A percentile compares a stretch with the other conserved stretches of the same genome.
phyloP scores from a whole-genome alignment of 176 grass and related monocot genomes.

The Puya raimondii region DNA sequence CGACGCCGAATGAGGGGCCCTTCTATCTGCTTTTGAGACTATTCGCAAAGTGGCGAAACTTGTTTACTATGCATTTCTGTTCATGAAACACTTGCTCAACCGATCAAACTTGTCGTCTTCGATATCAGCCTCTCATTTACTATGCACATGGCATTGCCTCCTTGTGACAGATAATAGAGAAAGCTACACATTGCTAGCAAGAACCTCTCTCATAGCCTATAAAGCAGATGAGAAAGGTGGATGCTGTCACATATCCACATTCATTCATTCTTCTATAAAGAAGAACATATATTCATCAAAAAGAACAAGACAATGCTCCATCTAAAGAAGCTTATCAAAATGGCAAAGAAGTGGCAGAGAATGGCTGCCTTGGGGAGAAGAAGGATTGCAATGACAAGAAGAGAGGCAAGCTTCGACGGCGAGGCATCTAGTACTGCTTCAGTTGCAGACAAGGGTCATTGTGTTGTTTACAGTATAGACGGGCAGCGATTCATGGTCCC shows the following conservation, averaged over 20 bases:
- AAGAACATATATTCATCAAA: slow-evolving; percentile 6
- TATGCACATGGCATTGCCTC: slow-evolving; percentile 31
- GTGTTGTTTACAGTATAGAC: slow-evolving; percentile 34
- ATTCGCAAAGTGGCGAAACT: too few species aligned
- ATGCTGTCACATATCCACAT: background rate
- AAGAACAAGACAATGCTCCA: slow-evolving; percentile 22
- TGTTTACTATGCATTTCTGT: background rate
- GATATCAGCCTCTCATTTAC: slow-evolving; percentile 4
- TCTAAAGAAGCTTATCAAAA: slow-evolving; percentile 13
- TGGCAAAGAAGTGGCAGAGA: slow-evolving; percentile 39
- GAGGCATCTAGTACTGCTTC: background rate
- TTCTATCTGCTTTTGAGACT: too few species aligned
- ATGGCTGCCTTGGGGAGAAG: slow-evolving; percentile 42
- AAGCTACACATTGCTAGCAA: slow-evolving; percentile 4
- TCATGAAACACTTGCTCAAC: slow-evolving; percentile 9
- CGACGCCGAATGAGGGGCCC: too few species aligned
- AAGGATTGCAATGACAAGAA: slow-evolving; percentile 18
- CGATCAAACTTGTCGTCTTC: slow-evolving; percentile 28
- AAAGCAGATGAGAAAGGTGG: background rate
- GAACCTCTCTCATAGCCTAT: slow-evolving; percentile 18
- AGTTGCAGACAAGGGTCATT: slow-evolving; percentile 6
- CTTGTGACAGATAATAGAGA: slow-evolving; percentile 11
- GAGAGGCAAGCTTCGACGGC: background rate
- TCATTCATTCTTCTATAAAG: background rate
- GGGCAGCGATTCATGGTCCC: slow-evolving; percentile 34